These are phyloP conservation scores for Neonectria neomacrospora DNA, from an alignment of 2,329 filamentous ascomycete genomes.

Conservation along the genomic window DNA sequence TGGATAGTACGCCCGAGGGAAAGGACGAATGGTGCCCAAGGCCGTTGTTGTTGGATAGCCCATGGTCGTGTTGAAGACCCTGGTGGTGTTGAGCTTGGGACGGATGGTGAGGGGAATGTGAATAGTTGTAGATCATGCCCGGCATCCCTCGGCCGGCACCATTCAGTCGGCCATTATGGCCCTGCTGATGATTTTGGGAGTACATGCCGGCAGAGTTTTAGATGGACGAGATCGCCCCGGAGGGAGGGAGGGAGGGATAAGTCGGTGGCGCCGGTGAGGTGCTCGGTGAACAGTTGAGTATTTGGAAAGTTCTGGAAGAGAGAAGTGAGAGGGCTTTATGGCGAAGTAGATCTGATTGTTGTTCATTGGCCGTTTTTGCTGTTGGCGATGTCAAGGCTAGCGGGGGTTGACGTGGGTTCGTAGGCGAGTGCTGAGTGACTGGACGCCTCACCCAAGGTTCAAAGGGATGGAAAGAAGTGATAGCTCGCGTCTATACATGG, in stretches of 20 bases:
- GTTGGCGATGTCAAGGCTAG: conserved; percentile 10
- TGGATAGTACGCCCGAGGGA: conserved; percentile 64
- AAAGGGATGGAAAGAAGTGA: conserved; percentile 46
- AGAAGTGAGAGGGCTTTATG: conserved; percentile 26
- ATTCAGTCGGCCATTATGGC: conserved; percentile 81
- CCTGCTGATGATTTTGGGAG: conserved; percentile 76
- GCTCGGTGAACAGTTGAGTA: conserved; percentile 42
- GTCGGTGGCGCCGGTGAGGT: conserved; percentile 43
- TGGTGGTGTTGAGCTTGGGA: conserved; percentile 73
- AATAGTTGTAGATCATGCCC: conserved; percentile 76
- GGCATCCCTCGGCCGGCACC: conserved; percentile 66
- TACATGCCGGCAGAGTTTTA: conserved; percentile 69
- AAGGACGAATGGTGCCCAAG: conserved; percentile 57
- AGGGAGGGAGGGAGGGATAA: conserved; percentile 33
- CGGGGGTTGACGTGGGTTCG: conserved; percentile 23
- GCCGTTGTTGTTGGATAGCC: conserved; percentile 64
- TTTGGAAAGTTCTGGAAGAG: conserved; percentile 33
- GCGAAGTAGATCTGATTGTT: conserved; percentile 34
- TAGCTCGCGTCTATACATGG: conserved; percentile 55
- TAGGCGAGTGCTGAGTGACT: conserved; percentile 34
- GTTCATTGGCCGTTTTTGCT: conserved; percentile 39
- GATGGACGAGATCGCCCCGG: conserved; percentile 29
- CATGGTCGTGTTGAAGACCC: conserved; percentile 68
- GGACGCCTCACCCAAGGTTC: conserved; percentile 47
- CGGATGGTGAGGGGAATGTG: conserved; percentile 70